phyloP scores from a whole-genome alignment of 441 rosid species.

The Omphalea diandra region DNA sequence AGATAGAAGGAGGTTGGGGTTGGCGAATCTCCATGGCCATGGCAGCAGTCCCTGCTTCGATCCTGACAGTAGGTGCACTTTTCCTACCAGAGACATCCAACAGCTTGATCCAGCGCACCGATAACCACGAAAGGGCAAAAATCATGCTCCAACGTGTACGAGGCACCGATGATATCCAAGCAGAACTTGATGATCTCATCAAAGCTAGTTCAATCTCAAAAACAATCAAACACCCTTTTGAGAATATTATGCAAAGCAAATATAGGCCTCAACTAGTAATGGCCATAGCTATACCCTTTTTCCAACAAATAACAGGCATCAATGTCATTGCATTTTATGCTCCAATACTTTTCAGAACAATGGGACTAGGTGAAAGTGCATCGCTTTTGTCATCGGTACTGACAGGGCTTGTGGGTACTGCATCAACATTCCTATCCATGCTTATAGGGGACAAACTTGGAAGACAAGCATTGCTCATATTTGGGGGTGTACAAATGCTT shows the following conservation, averaged over 20 bases:
- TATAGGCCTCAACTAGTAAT: too few species aligned
- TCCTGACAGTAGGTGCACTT: constrained; percentile 65
- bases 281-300: too few species aligned
- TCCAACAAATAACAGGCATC: too few species aligned
- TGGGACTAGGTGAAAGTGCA: constrained; percentile 59
- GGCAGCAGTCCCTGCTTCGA: constrained; percentile 56
- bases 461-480: constrained; percentile 55
- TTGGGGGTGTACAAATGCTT: constrained; percentile 64
- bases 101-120: constrained; percentile 49
- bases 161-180: constrained; percentile 45
- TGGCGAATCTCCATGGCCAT: constrained; percentile 76
- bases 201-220: constrained; percentile 42
- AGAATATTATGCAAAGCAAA: constrained; percentile 49
- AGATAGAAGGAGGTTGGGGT: constrained; percentile 46
- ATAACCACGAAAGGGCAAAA: constrained; percentile 42
- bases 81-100: constrained; percentile 65
- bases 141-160: constrained; percentile 38
- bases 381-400: constrained; percentile 59
- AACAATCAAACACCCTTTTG: constrained; percentile 41
- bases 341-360: constrained; percentile 61
- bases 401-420: constrained; percentile 55
- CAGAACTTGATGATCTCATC: constrained; percentile 52
- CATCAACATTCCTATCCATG: constrained; percentile 54
- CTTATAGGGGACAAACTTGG: constrained; percentile 61
- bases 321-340: constrained; percentile 74